These are phyloP conservation scores for Rusavskia elegans DNA, from an alignment of 495 filamentous ascomycete genomes.

Conservation along the genomic window DNA sequence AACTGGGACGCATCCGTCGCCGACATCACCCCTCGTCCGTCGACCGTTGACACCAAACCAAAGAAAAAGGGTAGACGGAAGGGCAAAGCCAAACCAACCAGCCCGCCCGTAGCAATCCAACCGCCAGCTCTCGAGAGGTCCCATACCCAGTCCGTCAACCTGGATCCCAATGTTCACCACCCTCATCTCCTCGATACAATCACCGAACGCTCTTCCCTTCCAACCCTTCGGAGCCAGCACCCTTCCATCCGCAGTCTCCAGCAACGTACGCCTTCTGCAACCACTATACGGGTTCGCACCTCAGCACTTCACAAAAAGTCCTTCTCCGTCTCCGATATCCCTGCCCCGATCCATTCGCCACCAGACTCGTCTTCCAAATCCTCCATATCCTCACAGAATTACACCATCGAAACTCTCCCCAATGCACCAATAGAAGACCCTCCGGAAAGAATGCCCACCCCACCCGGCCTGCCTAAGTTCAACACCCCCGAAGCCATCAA, in stretches of 20 bases:
- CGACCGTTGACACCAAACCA: neutral
- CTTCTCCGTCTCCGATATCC: constrained; percentile 7
- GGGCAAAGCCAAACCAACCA: neutral
- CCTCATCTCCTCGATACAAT: constrained; percentile 1
- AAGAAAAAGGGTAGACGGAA: neutral
- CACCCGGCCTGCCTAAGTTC: constrained; percentile 32
- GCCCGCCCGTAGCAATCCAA: neutral
- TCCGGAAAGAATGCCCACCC: constrained; percentile 26
- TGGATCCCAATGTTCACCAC: constrained; percentile 1
- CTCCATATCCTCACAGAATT: constrained; percentile 3
- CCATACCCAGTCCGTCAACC: neutral
- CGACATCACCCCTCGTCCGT: neutral
- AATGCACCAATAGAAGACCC: constrained; percentile 23
- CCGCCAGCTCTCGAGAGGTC: too few species aligned
- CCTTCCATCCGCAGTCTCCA: neutral
- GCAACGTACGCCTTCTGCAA: neutral
- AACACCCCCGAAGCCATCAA: constrained; percentile 26
- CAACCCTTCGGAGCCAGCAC: neutral
- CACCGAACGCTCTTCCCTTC: neutral
- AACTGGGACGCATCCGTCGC: neutral
- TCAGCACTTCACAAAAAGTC: constrained; percentile 8
- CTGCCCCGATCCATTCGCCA: constrained; percentile 3
- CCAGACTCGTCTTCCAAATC: constrained; percentile 15
- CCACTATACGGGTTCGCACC: constrained; percentile 6
- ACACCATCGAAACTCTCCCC: constrained; percentile 17